A percentile compares a stretch with the other conserved stretches of the same genome.
Conservation (phyloP, 1,284 basidiomycete species). For the Sanghuangporus weigelae region DNA sequence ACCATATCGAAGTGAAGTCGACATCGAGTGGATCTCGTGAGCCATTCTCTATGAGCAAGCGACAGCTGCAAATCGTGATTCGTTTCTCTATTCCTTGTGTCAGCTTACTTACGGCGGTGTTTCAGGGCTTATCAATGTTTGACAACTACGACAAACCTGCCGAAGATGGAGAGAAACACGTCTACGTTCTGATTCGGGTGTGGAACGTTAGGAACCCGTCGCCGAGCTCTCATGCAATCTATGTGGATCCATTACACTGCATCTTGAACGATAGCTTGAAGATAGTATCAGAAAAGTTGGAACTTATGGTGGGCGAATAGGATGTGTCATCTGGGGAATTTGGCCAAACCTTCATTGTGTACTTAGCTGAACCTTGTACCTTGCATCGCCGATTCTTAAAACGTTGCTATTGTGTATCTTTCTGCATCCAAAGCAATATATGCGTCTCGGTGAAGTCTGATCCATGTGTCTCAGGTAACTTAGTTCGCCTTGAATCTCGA, state of each 20-base stretch:
- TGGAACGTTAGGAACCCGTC: not conserved
- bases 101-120: not conserved
- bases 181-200: conserved; percentile 10
- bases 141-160: not conserved
- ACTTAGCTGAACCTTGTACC: too few species aligned
- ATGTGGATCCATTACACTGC: not conserved
- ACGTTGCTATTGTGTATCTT: too few species aligned
- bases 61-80: conserved; percentile 18
- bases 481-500: too few species aligned
- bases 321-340: too few species aligned
- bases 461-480: too few species aligned
- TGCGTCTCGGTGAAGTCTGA: too few species aligned
- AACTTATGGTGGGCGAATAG: not conserved
- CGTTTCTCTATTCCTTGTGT: not conserved
- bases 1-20: conserved; percentile 22
- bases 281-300: not conserved
- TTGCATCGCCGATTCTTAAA: too few species aligned
- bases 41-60: conserved; percentile 20
- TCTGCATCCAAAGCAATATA: too few species aligned
- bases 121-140: not conserved
- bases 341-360: too few species aligned
- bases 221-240: not conserved
- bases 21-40: conserved; percentile 15
- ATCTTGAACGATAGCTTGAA: not conserved
- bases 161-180: not conserved